A percentile compares a stretch with the other conserved stretches of the same genome.
Conservation (phyloP, 1,139 yeast genomes). For the Scheffersomyces titani region DNA sequence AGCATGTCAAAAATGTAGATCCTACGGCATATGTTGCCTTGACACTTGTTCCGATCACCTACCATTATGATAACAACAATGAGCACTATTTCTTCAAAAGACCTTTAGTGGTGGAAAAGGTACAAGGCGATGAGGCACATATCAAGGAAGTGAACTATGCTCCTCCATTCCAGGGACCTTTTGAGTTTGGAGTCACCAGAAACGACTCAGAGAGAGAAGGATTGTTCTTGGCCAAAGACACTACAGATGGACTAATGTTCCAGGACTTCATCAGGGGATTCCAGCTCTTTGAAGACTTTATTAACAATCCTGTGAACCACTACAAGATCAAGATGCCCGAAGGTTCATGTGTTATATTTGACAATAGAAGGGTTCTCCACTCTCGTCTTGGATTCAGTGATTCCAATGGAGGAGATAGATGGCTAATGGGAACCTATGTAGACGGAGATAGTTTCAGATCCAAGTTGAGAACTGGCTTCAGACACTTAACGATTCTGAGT, state of each 20-base stretch:
- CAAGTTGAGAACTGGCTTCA: slow-evolving; percentile 43
- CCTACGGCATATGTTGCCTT: slow-evolving; percentile 67
- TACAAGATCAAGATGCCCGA: slow-evolving; percentile 58
- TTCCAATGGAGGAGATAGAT: slow-evolving; percentile 55
- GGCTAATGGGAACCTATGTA: slow-evolving; percentile 79
- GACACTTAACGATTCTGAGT: slow-evolving; percentile 1
- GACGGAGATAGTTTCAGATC: slow-evolving; percentile 75
- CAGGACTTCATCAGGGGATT: slow-evolving; percentile 63
- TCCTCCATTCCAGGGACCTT: slow-evolving; percentile 87
- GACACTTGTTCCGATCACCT: slow-evolving; percentile 65
- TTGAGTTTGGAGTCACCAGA: slow-evolving; percentile 53
- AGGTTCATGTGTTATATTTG: slow-evolving; percentile 68
- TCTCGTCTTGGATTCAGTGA: slow-evolving; percentile 64
- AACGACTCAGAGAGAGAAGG: slow-evolving; percentile 18
- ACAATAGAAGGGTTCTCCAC: slow-evolving; percentile 73
- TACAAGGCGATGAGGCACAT: slow-evolving; percentile 23
- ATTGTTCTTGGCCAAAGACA: slow-evolving; percentile 1
- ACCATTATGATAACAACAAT: slow-evolving; percentile 66
- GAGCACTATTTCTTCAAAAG: slow-evolving; percentile 66
- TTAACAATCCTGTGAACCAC: slow-evolving; percentile 58
- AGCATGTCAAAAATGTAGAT: slow-evolving; percentile 53
- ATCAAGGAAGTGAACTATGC: slow-evolving; percentile 71
- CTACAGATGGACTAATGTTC: slow-evolving; percentile 23
- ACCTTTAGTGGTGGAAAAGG: slow-evolving; percentile 65
- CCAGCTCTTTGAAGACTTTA: slow-evolving; percentile 57